Conservation (phyloP, 2,329 filamentous ascomycete species). For the Septoria petroselini region DNA sequence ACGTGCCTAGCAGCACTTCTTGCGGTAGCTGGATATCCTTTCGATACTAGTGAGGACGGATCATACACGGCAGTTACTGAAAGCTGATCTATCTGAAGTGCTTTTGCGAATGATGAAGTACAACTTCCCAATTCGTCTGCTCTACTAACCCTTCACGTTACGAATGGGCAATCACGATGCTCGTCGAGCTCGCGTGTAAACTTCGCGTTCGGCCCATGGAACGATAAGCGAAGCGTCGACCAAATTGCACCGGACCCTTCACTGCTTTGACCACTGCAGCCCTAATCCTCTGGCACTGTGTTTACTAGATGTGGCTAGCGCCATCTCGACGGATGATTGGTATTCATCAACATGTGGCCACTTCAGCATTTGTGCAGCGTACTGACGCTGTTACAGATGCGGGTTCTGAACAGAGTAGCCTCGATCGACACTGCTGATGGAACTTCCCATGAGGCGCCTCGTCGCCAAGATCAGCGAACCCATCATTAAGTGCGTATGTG, state of each 20-base stretch:
- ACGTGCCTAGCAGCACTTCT: background rate
- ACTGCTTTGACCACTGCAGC: slow-evolving; percentile 3
- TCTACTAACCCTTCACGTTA: background rate
- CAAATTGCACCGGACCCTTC: slow-evolving; percentile 4
- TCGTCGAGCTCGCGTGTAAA: slow-evolving; percentile 5
- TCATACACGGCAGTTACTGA: too few species aligned
- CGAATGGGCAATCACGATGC: background rate
- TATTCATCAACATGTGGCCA: too few species aligned
- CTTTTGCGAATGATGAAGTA: slow-evolving; percentile 1
- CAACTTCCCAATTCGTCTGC: slow-evolving; percentile 4
- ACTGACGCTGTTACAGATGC: background rate
- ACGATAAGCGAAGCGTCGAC: slow-evolving; percentile 7
- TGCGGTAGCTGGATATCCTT: background rate
- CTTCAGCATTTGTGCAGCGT: too few species aligned
- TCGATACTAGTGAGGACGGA: too few species aligned
- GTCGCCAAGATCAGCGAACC: background rate
- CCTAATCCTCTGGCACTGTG: slow-evolving; percentile 6
- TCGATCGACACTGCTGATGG: too few species aligned
- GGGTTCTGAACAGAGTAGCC: too few species aligned
- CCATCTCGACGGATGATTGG: background rate
- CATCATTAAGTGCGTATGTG: too few species aligned
- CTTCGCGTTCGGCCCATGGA: slow-evolving; percentile 7
- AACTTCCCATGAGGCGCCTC: too few species aligned
- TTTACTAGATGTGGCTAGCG: slow-evolving; percentile 5
- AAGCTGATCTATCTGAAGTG: too few species aligned